Evolutionary conservation across 2,329 filamentous ascomycete species (phyloP), one percentile per base, ranked within the genome.

Genomic region (Colletotrichum sp.): DNA sequence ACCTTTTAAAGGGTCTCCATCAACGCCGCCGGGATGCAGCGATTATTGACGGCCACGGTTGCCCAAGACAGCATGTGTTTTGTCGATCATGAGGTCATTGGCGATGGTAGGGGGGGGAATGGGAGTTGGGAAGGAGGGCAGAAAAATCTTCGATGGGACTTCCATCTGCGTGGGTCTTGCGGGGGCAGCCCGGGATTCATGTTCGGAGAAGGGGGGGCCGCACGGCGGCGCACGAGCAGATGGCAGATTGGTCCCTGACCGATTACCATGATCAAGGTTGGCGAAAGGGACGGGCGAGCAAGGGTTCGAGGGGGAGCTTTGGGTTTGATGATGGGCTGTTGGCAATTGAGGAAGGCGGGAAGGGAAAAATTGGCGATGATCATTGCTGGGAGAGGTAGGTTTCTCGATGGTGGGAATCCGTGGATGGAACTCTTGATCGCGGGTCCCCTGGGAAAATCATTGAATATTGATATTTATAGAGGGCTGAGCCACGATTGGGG

Each of bases 21-120:
- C 61, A 63, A 44, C 68, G 69, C 68, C 52, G 39, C 69, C 30
- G 59, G 73, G 64, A 65, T 68, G 70, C 70, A 73, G 65, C 73
- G 57, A 64, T 71, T 77, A 77, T 77, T 75, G 75, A 61, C 75
- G 75, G 75, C 65, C 44, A 32, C 44, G n/a, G 25, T 55, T 75
- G 63, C 75, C 75, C 39, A 69, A 68, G 36, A 61, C 15, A 68
- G 75, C 5, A 44, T 32, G 25, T 64, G 63, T 39, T 25, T 16
- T 55, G 75, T 57, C 72, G 72, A 77, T 77, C 72, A 77, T 77
- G 75, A 77, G 72, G 72, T 77, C 75, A 77, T 77, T 65, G 55
- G 59, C n/a, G 52, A 67, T 67, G 59, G n/a, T 30, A 63, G n/a
- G 60, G 52, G 52, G 11, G 16, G 16, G 67, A 28, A 72, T 66